A percentile compares a stretch with the other conserved stretches of the same genome.
Conservation (phyloP, 1,284 basidiomycete species). For the Sporisorium iseilematis-ciliati region DNA sequence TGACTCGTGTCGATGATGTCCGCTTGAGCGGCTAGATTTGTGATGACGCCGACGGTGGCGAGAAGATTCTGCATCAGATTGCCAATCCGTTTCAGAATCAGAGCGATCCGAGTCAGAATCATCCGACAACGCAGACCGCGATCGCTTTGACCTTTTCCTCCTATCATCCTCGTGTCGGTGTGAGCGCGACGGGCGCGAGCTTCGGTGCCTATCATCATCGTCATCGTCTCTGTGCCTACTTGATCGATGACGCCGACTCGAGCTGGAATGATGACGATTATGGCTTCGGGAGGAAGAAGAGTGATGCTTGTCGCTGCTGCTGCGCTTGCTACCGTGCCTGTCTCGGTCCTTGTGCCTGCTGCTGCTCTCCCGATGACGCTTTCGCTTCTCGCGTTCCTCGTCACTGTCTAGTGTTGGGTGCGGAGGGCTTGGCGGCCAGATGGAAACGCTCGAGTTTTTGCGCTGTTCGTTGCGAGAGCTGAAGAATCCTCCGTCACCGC, state of each 20-base stretch:
- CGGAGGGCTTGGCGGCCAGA: constrained; percentile 58
- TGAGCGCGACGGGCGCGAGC: constrained; percentile 24
- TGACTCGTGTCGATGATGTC: constrained; percentile 11
- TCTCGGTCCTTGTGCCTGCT: constrained; percentile 29
- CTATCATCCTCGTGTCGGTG: constrained; percentile 8
- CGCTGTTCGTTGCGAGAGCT: constrained; percentile 55
- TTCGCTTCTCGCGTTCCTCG: constrained; percentile 49
- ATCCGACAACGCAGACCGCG: constrained; percentile 21
- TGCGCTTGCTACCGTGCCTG: constrained; percentile 16
- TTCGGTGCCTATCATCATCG: constrained; percentile 21
- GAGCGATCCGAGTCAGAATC: constrained; percentile 9
- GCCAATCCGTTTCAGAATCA: constrained; percentile 12
- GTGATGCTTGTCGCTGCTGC: constrained; percentile 34
- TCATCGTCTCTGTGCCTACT: constrained; percentile 29
- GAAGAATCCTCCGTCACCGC: constrained; percentile 39
- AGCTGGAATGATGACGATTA: constrained; percentile 33
- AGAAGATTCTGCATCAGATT: constrained; percentile 12
- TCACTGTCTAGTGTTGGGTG: constrained; percentile 49
- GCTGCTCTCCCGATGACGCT: constrained; percentile 26
- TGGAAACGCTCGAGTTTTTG: constrained; percentile 51
- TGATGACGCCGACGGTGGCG: constrained; percentile 23
- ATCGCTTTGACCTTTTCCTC: constrained; percentile 21
- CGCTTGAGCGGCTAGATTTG: constrained; percentile 22
- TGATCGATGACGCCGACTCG: constrained; percentile 20
- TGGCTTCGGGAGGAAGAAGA: constrained; percentile 26